Percentiles rank a stretch among this genome's conserved stretches.
Evolutionary conservation across 805 yeast species (phyloP).

Genomic region (Yarrowia sp.): DNA sequence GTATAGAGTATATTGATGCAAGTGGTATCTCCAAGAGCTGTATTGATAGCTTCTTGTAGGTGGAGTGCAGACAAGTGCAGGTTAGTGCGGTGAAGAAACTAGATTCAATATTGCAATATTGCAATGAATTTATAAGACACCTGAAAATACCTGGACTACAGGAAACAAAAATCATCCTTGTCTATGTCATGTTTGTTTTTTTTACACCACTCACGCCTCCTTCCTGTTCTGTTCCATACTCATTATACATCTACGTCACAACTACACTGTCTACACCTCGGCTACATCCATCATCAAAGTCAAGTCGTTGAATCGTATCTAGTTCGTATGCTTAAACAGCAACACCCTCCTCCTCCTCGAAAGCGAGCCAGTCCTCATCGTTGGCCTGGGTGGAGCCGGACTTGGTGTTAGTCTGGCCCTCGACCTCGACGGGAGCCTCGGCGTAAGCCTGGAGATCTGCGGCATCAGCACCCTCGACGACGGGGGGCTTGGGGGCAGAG

Average conservation of each 20-base stretch:
- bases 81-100: too few species aligned
- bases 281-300: background rate
- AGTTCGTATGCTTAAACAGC: constrained; percentile 34
- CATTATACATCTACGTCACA: background rate
- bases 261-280: background rate
- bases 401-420: constrained; percentile 31
- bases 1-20: too few species aligned
- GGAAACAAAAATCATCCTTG: too few species aligned
- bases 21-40: background rate
- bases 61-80: too few species aligned
- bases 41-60: too few species aligned
- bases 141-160: too few species aligned
- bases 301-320: constrained; percentile 20
- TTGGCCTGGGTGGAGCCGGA: constrained; percentile 30
- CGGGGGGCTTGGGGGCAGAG: constrained; percentile 70
- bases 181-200: too few species aligned
- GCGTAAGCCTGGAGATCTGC: constrained; percentile 49
- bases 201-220: too few species aligned
- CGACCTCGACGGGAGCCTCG: constrained; percentile 44
- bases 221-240: too few species aligned
- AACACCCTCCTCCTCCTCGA: constrained; percentile 38
- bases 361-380: constrained; percentile 44
- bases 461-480: constrained; percentile 73
- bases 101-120: too few species aligned
- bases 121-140: too few species aligned